These are phyloP conservation scores for Fusarium continuum DNA, from an alignment of 2,329 filamentous ascomycete species.

Conservation along the genomic window DNA sequence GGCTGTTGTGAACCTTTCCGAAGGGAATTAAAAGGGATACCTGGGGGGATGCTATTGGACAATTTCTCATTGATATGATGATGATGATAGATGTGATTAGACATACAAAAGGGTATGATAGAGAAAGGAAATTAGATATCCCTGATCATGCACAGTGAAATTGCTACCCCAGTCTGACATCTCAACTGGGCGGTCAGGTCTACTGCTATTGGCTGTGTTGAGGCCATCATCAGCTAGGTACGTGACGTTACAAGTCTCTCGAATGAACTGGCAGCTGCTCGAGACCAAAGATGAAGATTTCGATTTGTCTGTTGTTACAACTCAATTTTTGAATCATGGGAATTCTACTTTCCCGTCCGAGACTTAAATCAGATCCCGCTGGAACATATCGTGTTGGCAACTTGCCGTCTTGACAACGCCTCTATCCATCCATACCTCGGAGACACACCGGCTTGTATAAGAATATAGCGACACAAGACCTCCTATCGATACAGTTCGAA, in stretches of 20 bases:
- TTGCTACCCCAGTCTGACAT: neutral
- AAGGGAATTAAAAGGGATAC: conserved; percentile 46
- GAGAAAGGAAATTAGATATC: neutral
- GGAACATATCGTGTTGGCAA: neutral
- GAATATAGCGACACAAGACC: too few species aligned
- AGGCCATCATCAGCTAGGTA: too few species aligned
- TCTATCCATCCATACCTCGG: conserved; percentile 34
- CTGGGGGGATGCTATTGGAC: neutral
- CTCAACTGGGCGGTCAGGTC: neutral
- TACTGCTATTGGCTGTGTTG: neutral
- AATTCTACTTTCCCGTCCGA: neutral
- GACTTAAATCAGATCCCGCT: neutral
- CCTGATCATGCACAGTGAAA: neutral
- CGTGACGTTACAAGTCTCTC: neutral
- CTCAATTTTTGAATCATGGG: too few species aligned
- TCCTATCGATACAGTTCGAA: conserved; percentile 37
- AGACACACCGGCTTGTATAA: conserved; percentile 27
- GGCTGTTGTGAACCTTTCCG: conserved; percentile 77
- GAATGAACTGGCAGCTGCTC: neutral
- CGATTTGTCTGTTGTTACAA: too few species aligned
- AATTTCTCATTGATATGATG: conserved; percentile 15
- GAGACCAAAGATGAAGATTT: neutral
- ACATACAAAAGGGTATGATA: conserved; percentile 13
- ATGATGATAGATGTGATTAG: conserved; percentile 25
- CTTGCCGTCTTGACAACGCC: conserved; percentile 20